Base-by-base conservation (phyloP, 495 filamentous ascomycete species). In the Talaromyces ruber region DNA sequence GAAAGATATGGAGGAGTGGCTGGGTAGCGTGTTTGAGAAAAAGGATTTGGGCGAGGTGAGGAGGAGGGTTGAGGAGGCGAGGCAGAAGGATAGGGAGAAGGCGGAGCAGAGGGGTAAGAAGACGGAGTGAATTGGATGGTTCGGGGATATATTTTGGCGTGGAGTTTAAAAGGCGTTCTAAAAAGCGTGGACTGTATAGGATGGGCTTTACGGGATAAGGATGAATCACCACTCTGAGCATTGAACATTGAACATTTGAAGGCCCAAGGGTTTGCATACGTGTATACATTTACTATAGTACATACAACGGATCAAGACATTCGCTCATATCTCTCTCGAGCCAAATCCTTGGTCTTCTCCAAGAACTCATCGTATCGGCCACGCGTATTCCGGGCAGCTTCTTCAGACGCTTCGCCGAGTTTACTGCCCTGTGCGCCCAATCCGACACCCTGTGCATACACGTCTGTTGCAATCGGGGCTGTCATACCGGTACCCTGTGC, bases 361-460 rank as follows among this genome's bases (percentile, higher is more conserved):
- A 93, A 71, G 68, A 93, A 97, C 54, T 88, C 89, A 1, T 81
- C 79, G 66, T 89, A 91, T 21, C 82, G 81, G 9, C 84, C 81
- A 61, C 82, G 80, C 0, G 90, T 93, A 65, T 87, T 87, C 54
- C 89, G 79, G 50, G 82, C 83, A 1, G 90, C 92, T 73, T 93
- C 90, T 67, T 92, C 87, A 22, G 76, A 78, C 22, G 93, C 93
- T 73, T 96, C 92, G 7, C 93, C 93, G 14, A 95, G 73, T 70
- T 88, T 91, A 16, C 90, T 81, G 16, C 92, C 91, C 65, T 91
- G 85, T 2, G 92, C 92, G 0, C 93, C 93, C 24, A 97, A 72
- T 6, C 93, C 93, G 0, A 94, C 92, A 16, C 93, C 93, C 30
- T 87, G 84, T 2, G 85, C 83, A 70, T 96, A 97, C 34, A 90